Conservation (phyloP, 352 stramenopile genomes). For the Phytophthora macrochlamydospora region DNA sequence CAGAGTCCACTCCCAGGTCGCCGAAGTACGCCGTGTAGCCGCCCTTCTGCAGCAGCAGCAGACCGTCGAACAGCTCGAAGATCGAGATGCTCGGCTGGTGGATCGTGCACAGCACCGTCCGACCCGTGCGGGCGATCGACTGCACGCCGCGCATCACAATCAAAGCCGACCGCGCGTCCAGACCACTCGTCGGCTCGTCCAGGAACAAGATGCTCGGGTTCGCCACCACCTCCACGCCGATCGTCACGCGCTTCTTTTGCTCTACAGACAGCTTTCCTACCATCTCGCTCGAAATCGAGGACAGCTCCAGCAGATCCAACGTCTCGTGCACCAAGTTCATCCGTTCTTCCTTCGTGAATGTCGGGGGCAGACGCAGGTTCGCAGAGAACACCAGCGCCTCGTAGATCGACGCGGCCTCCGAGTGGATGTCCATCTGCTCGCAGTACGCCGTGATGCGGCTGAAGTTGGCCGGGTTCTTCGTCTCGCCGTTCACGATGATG, state of each 20-base stretch:
- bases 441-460: constrained; percentile 59
- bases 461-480: constrained; percentile 84
- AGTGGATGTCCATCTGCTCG: constrained; percentile 91
- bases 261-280: constrained; percentile 76
- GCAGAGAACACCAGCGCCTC: constrained; percentile 93
- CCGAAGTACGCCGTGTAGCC: constrained; percentile 86
- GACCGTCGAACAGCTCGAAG: constrained; percentile 92
- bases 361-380: constrained; percentile 83
- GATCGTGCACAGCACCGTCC: constrained; percentile 82
- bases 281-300: constrained; percentile 46
- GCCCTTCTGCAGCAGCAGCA: constrained; percentile 86
- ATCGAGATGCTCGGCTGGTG: constrained; percentile 82
- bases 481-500: constrained; percentile 90
- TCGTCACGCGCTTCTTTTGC: constrained; percentile 94
- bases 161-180: constrained; percentile 86
- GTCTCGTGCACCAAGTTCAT: constrained; percentile 66
- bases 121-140: constrained; percentile 83
- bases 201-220: constrained; percentile 95
- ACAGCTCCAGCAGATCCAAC: constrained; percentile 63
- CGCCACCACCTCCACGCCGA: constrained; percentile 92
- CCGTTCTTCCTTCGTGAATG: too few relatives aligned
- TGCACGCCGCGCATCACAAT: constrained; percentile 89
- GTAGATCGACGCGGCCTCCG: constrained; percentile 80
- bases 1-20: constrained; percentile 75
- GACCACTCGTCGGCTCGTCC: constrained; percentile 91